A percentile compares a stretch with the other conserved stretches of the same genome.
These are phyloP conservation scores for Penicillium sp. DNA, from an alignment of 2,329 filamentous ascomycete species.

Conservation along the genomic window DNA sequence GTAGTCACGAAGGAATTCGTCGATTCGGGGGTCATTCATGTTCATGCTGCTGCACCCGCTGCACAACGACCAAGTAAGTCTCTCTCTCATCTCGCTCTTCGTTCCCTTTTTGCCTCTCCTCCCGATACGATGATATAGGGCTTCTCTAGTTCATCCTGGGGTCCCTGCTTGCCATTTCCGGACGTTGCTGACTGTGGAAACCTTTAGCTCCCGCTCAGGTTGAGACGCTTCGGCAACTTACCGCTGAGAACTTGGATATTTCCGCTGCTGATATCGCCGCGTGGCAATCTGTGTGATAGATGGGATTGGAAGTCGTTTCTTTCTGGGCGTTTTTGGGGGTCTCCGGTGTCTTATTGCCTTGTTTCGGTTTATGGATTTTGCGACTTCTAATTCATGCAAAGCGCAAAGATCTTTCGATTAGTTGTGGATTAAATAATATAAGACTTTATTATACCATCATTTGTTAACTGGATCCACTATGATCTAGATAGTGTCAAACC, in stretches of 20 bases:
- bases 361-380: not conserved
- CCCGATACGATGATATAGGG: not conserved
- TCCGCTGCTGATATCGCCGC: slow-evolving; percentile 27
- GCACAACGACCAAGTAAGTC: slow-evolving; percentile 30
- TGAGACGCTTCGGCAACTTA: slow-evolving; percentile 23
- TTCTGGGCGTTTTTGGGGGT: slow-evolving; percentile 8
- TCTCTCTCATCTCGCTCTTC: not conserved
- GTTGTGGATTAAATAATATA: not conserved
- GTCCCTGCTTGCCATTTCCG: slow-evolving; percentile 2
- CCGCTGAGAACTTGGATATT: slow-evolving; percentile 31
- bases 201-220: slow-evolving; percentile 24
- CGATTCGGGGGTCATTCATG: slow-evolving; percentile 29
- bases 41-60: slow-evolving; percentile 23
- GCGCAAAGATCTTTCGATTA: not conserved
- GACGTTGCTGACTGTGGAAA: slow-evolving; percentile 15
- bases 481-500: slow-evolving; percentile 40
- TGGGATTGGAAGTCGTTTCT: not conserved
- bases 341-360: slow-evolving; percentile 3
- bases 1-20: slow-evolving; percentile 28
- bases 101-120: not conserved
- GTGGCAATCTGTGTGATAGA: slow-evolving; percentile 25
- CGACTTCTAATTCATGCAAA: not conserved
- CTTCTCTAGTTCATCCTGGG: not conserved
- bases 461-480: slow-evolving; percentile 24
- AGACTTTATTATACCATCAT: not conserved